phyloP scores from a whole-genome alignment of 768 basidiomycete genomes.

The Mycena galopus region DNA sequence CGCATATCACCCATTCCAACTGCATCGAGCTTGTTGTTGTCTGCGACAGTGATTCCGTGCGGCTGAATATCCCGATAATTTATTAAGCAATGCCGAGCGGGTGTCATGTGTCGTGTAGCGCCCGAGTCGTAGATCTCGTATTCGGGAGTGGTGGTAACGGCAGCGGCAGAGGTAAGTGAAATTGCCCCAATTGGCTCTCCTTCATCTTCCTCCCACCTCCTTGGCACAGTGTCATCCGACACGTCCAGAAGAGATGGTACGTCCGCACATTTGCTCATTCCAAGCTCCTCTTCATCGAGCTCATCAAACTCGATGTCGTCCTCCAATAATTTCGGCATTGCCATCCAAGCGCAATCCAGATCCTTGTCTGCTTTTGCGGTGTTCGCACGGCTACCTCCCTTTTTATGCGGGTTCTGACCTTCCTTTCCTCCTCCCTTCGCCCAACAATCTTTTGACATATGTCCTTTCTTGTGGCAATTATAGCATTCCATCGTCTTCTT shows the following conservation, averaged over 20 bases:
- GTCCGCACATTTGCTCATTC: neutral
- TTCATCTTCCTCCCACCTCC: neutral
- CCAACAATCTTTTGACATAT: slow-evolving; percentile 50
- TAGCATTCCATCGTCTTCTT: slow-evolving; percentile 38
- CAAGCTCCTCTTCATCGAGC: slow-evolving; percentile 5
- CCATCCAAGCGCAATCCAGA: neutral
- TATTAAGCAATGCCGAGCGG: slow-evolving; percentile 45
- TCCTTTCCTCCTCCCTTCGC: slow-evolving; percentile 53
- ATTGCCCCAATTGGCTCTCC: neutral
- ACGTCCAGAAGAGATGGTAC: neutral
- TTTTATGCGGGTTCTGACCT: slow-evolving; percentile 45
- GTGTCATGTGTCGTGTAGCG: slow-evolving; percentile 51
- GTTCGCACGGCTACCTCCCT: too few relatives aligned
- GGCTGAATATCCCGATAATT: slow-evolving; percentile 44
- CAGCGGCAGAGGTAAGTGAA: neutral
- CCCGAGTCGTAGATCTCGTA: slow-evolving; percentile 57
- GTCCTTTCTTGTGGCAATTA: slow-evolving; percentile 49
- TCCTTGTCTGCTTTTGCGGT: neutral
- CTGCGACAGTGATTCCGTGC: slow-evolving; percentile 46
- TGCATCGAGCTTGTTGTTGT: slow-evolving; percentile 32
- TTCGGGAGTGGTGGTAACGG: neutral
- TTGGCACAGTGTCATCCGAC: slow-evolving; percentile 8
- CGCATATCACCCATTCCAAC: slow-evolving; percentile 1
- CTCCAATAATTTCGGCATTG: too few relatives aligned
- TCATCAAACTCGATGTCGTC: slow-evolving; percentile 2